Evolutionary conservation across 805 yeast genomes (phyloP).

Genomic region (Nakazawaea populi): DNA sequence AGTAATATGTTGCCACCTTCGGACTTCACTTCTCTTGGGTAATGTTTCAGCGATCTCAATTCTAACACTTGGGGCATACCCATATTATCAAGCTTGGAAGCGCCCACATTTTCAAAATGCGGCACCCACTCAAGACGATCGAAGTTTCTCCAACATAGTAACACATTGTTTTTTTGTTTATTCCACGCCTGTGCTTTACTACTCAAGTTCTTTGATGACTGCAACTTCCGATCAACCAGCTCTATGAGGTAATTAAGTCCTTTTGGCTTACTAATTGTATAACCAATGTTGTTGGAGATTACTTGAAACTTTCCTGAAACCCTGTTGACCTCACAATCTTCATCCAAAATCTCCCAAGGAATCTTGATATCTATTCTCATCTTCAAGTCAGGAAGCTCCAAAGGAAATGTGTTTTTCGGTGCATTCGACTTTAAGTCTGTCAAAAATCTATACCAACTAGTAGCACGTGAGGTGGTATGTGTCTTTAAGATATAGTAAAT

Average conservation of each 20-base stretch:
- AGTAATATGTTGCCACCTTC: slow-evolving; percentile 17
- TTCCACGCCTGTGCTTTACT: slow-evolving; percentile 15
- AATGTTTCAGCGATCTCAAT: slow-evolving; percentile 41
- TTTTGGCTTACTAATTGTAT: slow-evolving; percentile 18
- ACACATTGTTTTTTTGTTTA: slow-evolving; percentile 36
- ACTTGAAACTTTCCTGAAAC: background rate
- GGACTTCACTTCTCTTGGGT: slow-evolving; percentile 24
- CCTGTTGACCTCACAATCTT: background rate
- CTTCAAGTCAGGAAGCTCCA: slow-evolving; percentile 41
- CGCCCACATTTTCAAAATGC: slow-evolving; percentile 34
- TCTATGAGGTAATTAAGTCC: slow-evolving; percentile 33
- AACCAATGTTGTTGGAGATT: slow-evolving; percentile 15
- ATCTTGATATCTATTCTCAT: slow-evolving; percentile 38
- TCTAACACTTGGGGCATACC: slow-evolving; percentile 51
- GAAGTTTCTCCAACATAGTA: slow-evolving; percentile 51
- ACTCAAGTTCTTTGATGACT: slow-evolving; percentile 5
- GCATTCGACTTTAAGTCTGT: slow-evolving; percentile 36
- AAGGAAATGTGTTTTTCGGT: slow-evolving; percentile 21
- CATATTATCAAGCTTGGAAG: slow-evolving; percentile 39
- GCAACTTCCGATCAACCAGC: slow-evolving; percentile 28
- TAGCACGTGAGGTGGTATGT: slow-evolving; percentile 45
- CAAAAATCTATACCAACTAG: slow-evolving; percentile 61
- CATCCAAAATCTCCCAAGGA: slow-evolving; percentile 28
- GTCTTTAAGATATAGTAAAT: slow-evolving; percentile 46
- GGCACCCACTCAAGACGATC: slow-evolving; percentile 72